Conservation (phyloP, 2,329 filamentous ascomycete species). For the Cordyceps pruinosa region DNA sequence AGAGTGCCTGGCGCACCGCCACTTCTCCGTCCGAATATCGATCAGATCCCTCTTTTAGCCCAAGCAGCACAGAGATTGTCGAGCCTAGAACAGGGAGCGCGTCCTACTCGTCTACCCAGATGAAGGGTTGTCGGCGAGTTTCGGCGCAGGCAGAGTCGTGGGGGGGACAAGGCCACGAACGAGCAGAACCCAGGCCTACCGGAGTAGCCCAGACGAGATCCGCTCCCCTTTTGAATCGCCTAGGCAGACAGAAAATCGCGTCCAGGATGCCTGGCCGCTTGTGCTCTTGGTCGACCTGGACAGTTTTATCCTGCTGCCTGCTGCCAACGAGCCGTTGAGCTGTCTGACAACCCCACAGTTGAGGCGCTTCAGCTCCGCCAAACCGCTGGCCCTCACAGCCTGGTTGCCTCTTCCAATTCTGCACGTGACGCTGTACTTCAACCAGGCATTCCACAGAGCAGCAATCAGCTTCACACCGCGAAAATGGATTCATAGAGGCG, state of each 20-base stretch:
- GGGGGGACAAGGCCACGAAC: neutral
- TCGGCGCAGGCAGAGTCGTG: neutral
- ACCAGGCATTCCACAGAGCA: neutral
- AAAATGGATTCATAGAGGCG: too few relatives aligned
- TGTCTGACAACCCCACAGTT: neutral
- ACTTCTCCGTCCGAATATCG: neutral
- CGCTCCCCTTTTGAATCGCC: neutral
- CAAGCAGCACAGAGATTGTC: neutral
- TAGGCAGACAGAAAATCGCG: neutral
- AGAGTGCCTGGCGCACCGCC: neutral
- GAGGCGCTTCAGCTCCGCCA: slow-evolving; percentile 2
- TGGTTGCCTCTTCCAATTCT: neutral
- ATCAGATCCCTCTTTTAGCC: neutral
- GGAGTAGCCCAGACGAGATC: neutral
- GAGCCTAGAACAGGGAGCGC: neutral
- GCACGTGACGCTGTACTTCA: neutral
- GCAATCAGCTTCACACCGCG: too few relatives aligned
- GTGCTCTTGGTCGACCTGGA: neutral
- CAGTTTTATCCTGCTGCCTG: slow-evolving; percentile 11
- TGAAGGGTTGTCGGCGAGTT: slow-evolving; percentile 5
- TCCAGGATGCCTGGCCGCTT: neutral
- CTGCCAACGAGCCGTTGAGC: neutral
- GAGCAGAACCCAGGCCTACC: neutral
- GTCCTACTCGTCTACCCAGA: neutral
- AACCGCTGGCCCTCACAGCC: neutral